Evolutionary conservation across 164 flowering plant species (phyloP), one percentile per base, ranked within the genome.

Genomic region (Nelumbo lutea): DNA sequence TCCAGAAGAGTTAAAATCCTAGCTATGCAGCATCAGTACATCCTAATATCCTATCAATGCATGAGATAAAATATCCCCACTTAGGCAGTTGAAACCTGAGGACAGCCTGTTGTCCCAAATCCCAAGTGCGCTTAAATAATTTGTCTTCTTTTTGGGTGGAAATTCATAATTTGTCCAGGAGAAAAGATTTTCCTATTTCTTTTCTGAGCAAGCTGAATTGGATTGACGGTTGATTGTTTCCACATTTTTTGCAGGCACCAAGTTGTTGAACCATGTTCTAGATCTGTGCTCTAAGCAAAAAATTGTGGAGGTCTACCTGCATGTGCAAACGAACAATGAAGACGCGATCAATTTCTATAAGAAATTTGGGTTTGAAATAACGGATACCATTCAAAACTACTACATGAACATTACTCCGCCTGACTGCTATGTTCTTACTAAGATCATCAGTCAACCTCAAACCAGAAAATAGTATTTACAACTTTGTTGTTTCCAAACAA

Each of bases 251-350:
- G 74, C 86, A 95, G 99, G 99, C 70, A 83, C 93, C 11, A 87
- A 70, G 79, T 83, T 95, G 69, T 75, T 95, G 85, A 92, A 83
- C 69, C 97, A 95, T 81, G 93, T 87, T 57, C 82, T 92, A 69
- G 97, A 92, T 75, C 84, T 86, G n/a, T 75, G 84, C 72, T 70
- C 86, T 42, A 92, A 88, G 84, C 91, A 87, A 74, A 87, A 84
- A 70, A 84, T 90, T 47, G 67, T 87, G 8, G 97, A 90, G 83
- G 66, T 92, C 44, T 95, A 92, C 88, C 80, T 95, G 85, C 99
- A 95, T 63, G 97, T 95, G 72, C 99, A 95, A 80, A 92, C 97
- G 55, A 92, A 90, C 82, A 95, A 95, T 65, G 97, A 92, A 27
- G 27, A 27, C 27, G 27, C 27, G 0, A 27, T 27, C 27, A 27